Percentiles rank a stretch among this genome's conserved stretches.
Conservation (phyloP, 179 eudicot species). For the Corrigiola litoralis region DNA sequence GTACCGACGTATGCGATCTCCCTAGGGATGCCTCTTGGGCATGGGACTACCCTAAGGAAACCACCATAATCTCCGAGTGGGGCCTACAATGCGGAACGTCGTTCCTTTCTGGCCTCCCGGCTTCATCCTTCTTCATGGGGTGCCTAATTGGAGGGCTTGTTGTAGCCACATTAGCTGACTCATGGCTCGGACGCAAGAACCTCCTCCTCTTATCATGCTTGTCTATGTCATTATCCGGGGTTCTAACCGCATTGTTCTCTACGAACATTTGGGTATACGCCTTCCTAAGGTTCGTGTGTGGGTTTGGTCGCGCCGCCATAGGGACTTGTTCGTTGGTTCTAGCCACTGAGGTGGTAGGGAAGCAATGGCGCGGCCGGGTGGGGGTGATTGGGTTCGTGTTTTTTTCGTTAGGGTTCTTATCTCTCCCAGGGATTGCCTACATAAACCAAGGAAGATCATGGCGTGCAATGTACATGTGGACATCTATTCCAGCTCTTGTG, state of each 20-base stretch:
- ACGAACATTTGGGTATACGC: slow-evolving; percentile 52
- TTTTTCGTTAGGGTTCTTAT: slow-evolving; percentile 53
- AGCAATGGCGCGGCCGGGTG: slow-evolving; percentile 49
- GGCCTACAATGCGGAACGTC: slow-evolving; percentile 43
- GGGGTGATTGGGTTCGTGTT: slow-evolving; percentile 55
- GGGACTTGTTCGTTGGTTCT: slow-evolving; percentile 62
- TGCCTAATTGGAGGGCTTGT: slow-evolving; percentile 48
- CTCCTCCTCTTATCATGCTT: slow-evolving; percentile 36
- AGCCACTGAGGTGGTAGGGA: slow-evolving; percentile 64
- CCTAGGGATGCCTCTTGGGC: slow-evolving; percentile 34
- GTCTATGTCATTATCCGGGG: slow-evolving; percentile 52
- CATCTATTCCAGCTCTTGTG: slow-evolving; percentile 39
- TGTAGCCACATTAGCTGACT: slow-evolving; percentile 59
- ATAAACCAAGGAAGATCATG: slow-evolving; percentile 38
- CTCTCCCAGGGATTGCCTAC: slow-evolving; percentile 61
- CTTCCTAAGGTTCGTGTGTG: slow-evolving; percentile 39
- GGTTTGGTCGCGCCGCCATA: slow-evolving; percentile 58
- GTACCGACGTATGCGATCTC: slow-evolving; percentile 31
- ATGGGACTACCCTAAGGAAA: slow-evolving; percentile 35
- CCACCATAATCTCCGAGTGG: slow-evolving; percentile 58
- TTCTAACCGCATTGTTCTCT: slow-evolving; percentile 38
- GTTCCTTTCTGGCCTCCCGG: slow-evolving; percentile 50
- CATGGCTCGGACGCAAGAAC: slow-evolving; percentile 60
- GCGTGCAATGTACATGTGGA: slow-evolving; percentile 53
- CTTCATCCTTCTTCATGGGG: slow-evolving; percentile 66